Conservation (phyloP, 129 eudicot genomes). For the Lactuca saligna region DNA sequence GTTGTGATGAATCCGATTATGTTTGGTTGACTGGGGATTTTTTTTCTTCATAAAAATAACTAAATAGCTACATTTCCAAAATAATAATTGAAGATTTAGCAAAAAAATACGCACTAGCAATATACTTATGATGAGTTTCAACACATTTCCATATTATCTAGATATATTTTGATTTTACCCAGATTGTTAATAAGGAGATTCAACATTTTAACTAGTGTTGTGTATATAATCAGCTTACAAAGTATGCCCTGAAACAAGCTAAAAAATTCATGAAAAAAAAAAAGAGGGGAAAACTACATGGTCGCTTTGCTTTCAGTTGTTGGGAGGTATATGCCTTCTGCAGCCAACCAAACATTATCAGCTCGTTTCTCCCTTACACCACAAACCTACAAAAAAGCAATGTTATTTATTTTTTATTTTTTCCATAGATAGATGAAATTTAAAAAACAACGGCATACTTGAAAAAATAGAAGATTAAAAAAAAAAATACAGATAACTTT, state of each 20-base stretch:
- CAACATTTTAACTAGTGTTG: background rate
- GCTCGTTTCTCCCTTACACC: constrained; percentile 80
- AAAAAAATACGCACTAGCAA: background rate
- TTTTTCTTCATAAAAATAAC: too few species aligned
- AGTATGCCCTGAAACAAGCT: constrained; percentile 5
- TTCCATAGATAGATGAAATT: too few species aligned
- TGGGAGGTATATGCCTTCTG: constrained; percentile 97
- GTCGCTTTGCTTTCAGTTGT: constrained; percentile 47
- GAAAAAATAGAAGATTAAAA: too few species aligned
- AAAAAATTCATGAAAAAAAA: background rate
- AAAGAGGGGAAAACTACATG: constrained; percentile 27
- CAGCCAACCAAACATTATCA: constrained; percentile 93
- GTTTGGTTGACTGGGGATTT: too few species aligned
- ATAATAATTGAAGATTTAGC: background rate
- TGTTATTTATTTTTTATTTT: too few species aligned
- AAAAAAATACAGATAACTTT: too few species aligned
- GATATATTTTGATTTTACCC: too few species aligned
- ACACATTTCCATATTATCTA: background rate
- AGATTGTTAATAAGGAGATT: too few species aligned
- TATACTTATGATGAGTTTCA: background rate
- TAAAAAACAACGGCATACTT: too few species aligned
- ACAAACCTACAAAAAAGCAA: constrained; percentile 61
- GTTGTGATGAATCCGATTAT: too few species aligned
- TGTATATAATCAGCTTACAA: constrained; percentile 18
- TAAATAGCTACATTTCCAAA: too few species aligned